phyloP scores from a whole-genome alignment of 768 basidiomycete genomes.

The Podaxis sp. region DNA sequence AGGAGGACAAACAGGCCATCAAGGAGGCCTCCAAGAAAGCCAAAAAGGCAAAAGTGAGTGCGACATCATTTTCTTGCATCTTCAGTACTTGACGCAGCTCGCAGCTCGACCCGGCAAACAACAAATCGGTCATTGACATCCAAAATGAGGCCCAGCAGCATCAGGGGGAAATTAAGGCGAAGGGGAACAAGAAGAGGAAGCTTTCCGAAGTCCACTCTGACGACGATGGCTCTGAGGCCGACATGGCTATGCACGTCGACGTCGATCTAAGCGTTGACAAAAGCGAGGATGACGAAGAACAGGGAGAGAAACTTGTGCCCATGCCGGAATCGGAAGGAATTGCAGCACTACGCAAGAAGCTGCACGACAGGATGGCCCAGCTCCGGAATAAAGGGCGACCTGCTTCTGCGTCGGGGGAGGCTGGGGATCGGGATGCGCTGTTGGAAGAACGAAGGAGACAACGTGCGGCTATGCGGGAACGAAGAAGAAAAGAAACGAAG shows the following conservation, averaged over 20 bases:
- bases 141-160: constrained; percentile 51
- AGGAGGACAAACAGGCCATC: constrained; percentile 78
- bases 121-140: constrained; percentile 72
- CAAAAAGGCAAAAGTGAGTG: constrained; percentile 75
- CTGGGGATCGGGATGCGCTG: constrained; percentile 74
- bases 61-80: not conserved
- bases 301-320: constrained; percentile 44
- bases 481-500: constrained; percentile 79
- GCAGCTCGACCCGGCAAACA: constrained; percentile 91
- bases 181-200: constrained; percentile 47
- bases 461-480: constrained; percentile 81
- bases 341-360: constrained; percentile 60
- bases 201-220: constrained; percentile 29
- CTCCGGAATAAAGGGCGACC: constrained; percentile 45
- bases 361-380: constrained; percentile 72
- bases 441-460: constrained; percentile 77
- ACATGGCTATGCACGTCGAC: constrained; percentile 37
- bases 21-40: constrained; percentile 91
- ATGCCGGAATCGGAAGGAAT: constrained; percentile 68
- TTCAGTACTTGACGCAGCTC: constrained; percentile 3
- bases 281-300: constrained; percentile 29
- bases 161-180: constrained; percentile 19
- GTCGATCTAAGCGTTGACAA: constrained; percentile 35
- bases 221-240: constrained; percentile 24
- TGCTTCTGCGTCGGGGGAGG: constrained; percentile 31